Evolutionary conservation across 805 yeast species (phyloP).

Genomic region (Pichia phayaonensis): DNA sequence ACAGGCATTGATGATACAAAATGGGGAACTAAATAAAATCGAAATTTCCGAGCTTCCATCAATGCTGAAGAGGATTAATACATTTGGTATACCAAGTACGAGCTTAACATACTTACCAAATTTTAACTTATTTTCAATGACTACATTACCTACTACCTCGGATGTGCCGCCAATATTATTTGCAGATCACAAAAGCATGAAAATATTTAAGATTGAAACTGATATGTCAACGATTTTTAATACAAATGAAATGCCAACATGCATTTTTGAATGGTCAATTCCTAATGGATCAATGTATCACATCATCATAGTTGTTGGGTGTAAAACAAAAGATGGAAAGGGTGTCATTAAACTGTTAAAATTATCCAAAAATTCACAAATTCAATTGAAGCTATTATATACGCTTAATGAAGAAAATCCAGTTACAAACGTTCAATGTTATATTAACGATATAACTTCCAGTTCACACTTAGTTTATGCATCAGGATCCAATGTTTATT

Average conservation of each 20-base stretch:
- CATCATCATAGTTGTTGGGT: conserved; percentile 26
- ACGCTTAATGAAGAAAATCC: conserved; percentile 17
- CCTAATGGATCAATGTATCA: background rate
- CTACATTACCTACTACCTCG: background rate
- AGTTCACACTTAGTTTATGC: background rate
- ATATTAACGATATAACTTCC: background rate
- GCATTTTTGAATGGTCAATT: background rate
- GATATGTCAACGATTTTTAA: background rate
- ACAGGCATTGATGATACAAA: background rate
- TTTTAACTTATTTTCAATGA: background rate
- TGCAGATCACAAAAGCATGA: conserved; percentile 1
- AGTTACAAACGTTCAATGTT: conserved; percentile 14
- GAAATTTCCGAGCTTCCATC: background rate
- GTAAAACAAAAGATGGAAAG: conserved; percentile 13
- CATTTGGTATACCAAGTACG: conserved; percentile 1
- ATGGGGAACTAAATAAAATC: background rate
- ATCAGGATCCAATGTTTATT: background rate
- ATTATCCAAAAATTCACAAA: conserved; percentile 14
- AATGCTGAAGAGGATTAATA: background rate
- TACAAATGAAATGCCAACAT: background rate
- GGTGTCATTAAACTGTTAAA: conserved; percentile 26
- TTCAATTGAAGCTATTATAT: conserved; percentile 13
- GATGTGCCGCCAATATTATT: background rate
- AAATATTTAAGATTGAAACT: background rate
- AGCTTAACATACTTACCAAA: background rate